These are phyloP conservation scores for Naganishia sp. DNA, from an alignment of 1,284 basidiomycete species.

Conservation along the genomic window DNA sequence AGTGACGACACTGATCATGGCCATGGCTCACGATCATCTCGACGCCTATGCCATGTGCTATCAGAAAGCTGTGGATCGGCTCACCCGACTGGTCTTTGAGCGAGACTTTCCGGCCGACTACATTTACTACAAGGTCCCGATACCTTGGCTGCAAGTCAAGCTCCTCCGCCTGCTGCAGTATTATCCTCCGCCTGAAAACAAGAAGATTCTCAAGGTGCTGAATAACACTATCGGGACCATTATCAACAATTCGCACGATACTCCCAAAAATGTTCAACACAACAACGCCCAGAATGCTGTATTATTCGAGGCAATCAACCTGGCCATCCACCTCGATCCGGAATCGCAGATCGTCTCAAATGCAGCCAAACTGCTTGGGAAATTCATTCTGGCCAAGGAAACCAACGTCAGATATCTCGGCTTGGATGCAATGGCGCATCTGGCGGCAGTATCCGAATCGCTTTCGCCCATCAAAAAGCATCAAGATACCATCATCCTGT, in stretches of 20 bases:
- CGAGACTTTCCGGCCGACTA: constrained; percentile 86
- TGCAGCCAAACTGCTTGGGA: constrained; percentile 87
- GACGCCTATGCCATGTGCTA: constrained; percentile 89
- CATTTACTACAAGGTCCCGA: constrained; percentile 90
- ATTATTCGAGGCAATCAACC: constrained; percentile 96
- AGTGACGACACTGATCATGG: constrained; percentile 90
- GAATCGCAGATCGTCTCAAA: constrained; percentile 84
- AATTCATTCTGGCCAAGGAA: constrained; percentile 95
- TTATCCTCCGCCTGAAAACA: constrained; percentile 90
- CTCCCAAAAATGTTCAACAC: constrained; percentile 90
- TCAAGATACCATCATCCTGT: constrained; percentile 91
- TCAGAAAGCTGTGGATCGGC: constrained; percentile 86
- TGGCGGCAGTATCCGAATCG: constrained; percentile 88
- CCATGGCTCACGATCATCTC: constrained; percentile 89
- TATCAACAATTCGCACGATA: constrained; percentile 91
- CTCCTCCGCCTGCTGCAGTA: constrained; percentile 90
- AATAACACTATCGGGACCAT: constrained; percentile 84
- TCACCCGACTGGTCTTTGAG: constrained; percentile 87
- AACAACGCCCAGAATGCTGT: constrained; percentile 98
- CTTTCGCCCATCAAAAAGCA: constrained; percentile 92
- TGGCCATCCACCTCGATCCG: constrained; percentile 94
- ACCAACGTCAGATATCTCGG: constrained; percentile 98
- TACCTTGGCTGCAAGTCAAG: constrained; percentile 97
- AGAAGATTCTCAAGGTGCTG: constrained; percentile 72
- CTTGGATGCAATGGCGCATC: constrained; percentile 96